Percentiles rank a stretch among this genome's conserved stretches.
phyloP scores from a whole-genome alignment of 1,139 yeast genomes.

The Zhuliangozyma parablackwelliae region DNA sequence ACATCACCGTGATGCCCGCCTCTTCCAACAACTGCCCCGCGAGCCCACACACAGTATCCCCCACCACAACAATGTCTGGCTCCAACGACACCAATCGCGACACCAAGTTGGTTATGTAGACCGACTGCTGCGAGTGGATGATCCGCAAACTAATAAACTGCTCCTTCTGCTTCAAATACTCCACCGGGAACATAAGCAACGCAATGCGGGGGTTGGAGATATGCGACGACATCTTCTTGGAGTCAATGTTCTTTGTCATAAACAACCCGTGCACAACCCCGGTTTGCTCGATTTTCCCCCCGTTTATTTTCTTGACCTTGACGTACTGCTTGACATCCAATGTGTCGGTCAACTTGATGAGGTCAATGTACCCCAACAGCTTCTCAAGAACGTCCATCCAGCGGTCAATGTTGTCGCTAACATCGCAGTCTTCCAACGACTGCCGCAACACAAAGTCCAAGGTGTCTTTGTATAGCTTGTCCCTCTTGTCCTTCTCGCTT shows the following conservation, averaged over 20 bases:
- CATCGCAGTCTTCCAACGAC: slow-evolving; percentile 56
- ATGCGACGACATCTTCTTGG: slow-evolving; percentile 67
- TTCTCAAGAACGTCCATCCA: slow-evolving; percentile 29
- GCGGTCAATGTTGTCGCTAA: slow-evolving; percentile 38
- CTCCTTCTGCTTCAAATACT: slow-evolving; percentile 68
- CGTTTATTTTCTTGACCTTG: slow-evolving; percentile 78
- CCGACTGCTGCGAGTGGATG: slow-evolving; percentile 83
- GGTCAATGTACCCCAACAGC: slow-evolving; percentile 23
- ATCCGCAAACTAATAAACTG: slow-evolving; percentile 80
- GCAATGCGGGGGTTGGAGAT: slow-evolving; percentile 71
- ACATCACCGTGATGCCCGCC: slow-evolving; percentile 73
- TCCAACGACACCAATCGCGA: slow-evolving; percentile 70
- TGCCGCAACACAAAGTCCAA: slow-evolving; percentile 51
- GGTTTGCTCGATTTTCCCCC: slow-evolving; percentile 63
- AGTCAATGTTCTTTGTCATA: slow-evolving; percentile 81
- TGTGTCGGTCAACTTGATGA: slow-evolving; percentile 54
- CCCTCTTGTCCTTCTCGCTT: slow-evolving; percentile 6
- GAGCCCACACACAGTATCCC: slow-evolving; percentile 78
- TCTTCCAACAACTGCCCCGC: slow-evolving; percentile 71
- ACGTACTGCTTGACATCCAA: slow-evolving; percentile 84
- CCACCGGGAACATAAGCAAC: slow-evolving; percentile 83
- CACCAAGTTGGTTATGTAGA: slow-evolving; percentile 77
- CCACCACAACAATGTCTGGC: slow-evolving; percentile 78
- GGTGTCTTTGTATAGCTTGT: slow-evolving; percentile 18
- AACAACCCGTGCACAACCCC: slow-evolving; percentile 71